Evolutionary conservation across 2,329 filamentous ascomycete species (phyloP).

Genomic region (Neocucurbitaria cava): DNA sequence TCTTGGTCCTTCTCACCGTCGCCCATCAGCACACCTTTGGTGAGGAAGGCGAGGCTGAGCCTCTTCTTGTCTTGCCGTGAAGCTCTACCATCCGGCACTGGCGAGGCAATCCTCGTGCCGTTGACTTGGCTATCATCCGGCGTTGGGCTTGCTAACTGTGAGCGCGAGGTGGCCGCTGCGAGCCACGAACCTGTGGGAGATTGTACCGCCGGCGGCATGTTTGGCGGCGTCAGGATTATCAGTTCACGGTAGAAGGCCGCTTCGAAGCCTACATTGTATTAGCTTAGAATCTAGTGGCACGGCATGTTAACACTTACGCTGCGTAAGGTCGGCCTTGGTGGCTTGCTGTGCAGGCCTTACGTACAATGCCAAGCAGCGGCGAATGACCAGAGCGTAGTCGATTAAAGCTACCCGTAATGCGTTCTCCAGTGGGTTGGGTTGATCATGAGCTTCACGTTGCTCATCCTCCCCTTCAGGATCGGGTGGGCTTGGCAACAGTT

Average conservation of each 20-base stretch:
- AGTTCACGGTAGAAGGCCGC: constrained; percentile 54
- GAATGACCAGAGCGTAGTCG: constrained; percentile 88
- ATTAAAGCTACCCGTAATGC: constrained; percentile 85
- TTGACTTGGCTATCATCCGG: constrained; percentile 32
- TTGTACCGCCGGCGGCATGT: constrained; percentile 33
- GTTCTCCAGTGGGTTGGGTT: constrained; percentile 68
- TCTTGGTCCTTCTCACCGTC: constrained; percentile 28
- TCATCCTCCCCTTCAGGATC: constrained; percentile 45
- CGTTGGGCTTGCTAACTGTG: constrained; percentile 34
- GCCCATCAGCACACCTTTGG: constrained; percentile 41
- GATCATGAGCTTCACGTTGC: constrained; percentile 52
- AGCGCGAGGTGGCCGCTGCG: constrained; percentile 33
- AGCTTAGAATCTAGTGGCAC: constrained; percentile 14
- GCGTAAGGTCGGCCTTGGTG: constrained; percentile 66
- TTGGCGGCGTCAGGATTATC: constrained; percentile 47
- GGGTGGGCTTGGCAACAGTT: constrained; percentile 66
- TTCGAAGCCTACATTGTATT: constrained; percentile 52
- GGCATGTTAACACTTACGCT: constrained; percentile 61
- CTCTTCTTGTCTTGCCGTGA: constrained; percentile 50
- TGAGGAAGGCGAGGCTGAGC: constrained; percentile 48
- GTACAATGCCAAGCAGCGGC: constrained; percentile 77
- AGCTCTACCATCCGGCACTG: constrained; percentile 27
- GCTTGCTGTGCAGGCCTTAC: constrained; percentile 67
- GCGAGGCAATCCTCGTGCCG: constrained; percentile 31
- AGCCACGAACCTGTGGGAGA: constrained; percentile 47